phyloP scores from a whole-genome alignment of 257 asterid genomes.

The Fraxinus cuspidata region DNA sequence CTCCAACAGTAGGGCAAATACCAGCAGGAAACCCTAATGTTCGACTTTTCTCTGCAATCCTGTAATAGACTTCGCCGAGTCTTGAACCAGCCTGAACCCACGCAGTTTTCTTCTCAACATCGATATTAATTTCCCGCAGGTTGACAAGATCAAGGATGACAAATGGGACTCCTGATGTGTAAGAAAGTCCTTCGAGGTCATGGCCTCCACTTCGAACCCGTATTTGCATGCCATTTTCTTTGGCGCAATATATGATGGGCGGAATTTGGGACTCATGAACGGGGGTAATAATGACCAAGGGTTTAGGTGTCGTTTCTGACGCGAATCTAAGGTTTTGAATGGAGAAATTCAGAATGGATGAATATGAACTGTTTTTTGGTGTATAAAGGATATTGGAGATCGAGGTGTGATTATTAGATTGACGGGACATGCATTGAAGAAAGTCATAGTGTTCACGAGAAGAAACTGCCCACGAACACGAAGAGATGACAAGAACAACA shows the following conservation, averaged over 20 bases:
- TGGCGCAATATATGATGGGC: conserved; percentile 26
- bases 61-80: conserved; percentile 34
- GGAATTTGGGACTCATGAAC: conserved; percentile 37
- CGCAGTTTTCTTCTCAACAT: conserved; percentile 31
- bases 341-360: conserved; percentile 25
- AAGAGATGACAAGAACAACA: background rate
- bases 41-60: conserved; percentile 34
- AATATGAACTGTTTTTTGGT: conserved; percentile 26
- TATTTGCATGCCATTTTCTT: conserved; percentile 28
- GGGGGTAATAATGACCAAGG: conserved; percentile 34
- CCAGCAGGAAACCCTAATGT: conserved; percentile 41
- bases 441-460: background rate
- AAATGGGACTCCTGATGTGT: conserved; percentile 23
- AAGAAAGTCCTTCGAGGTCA: conserved; percentile 44
- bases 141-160: conserved; percentile 38
- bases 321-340: conserved; percentile 32
- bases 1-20: conserved; percentile 39
- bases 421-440: background rate
- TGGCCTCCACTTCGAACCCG: conserved; percentile 47
- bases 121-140: conserved; percentile 24
- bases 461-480: background rate
- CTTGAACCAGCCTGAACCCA: conserved; percentile 42
- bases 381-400: conserved; percentile 16
- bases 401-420: background rate
- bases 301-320: conserved; percentile 21